Conservation (phyloP, 2,329 filamentous ascomycete species). For the Zelopaecilomyces penicillatus region DNA sequence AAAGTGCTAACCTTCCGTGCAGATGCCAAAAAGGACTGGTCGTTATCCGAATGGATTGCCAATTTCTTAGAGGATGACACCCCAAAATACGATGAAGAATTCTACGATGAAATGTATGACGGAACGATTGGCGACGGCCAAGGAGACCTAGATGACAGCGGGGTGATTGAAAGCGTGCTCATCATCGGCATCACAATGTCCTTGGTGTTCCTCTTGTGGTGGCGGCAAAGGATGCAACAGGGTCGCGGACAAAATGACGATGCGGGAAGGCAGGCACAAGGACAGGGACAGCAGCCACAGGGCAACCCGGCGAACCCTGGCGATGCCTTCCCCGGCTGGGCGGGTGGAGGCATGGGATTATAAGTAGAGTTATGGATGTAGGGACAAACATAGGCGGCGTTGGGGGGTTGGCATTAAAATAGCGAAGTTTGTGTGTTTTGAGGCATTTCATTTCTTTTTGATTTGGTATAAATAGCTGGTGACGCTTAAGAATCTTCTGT, state of each 20-base stretch:
- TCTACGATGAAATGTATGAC: conserved; percentile 44
- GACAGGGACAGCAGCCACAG: conserved; percentile 17
- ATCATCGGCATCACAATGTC: conserved; percentile 71
- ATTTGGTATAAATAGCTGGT: no score
- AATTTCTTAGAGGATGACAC: conserved; percentile 71
- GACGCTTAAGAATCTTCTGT: no score
- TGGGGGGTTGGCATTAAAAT: no score
- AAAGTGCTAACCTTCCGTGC: not conserved
- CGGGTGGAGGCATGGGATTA: conserved; percentile 27
- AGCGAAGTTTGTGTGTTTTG: no score
- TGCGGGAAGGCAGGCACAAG: conserved; percentile 23
- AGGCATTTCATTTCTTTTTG: no score
- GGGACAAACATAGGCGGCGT: no score
- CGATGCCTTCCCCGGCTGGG: conserved; percentile 27
- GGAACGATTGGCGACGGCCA: conserved; percentile 49
- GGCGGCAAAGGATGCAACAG: conserved; percentile 63
- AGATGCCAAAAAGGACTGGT: conserved; percentile 67
- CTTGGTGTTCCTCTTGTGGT: conserved; percentile 72
- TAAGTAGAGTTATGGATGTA: conserved; percentile 9
- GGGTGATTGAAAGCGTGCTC: conserved; percentile 73
- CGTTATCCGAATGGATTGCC: conserved; percentile 75
- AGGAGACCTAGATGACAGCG: conserved; percentile 64
- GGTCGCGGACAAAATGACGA: conserved; percentile 33
- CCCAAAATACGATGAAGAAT: conserved; percentile 56
- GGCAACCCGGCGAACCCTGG: conserved; percentile 14